phyloP scores from a whole-genome alignment of 257 asterid genomes.

The Eustoma russellianum region DNA sequence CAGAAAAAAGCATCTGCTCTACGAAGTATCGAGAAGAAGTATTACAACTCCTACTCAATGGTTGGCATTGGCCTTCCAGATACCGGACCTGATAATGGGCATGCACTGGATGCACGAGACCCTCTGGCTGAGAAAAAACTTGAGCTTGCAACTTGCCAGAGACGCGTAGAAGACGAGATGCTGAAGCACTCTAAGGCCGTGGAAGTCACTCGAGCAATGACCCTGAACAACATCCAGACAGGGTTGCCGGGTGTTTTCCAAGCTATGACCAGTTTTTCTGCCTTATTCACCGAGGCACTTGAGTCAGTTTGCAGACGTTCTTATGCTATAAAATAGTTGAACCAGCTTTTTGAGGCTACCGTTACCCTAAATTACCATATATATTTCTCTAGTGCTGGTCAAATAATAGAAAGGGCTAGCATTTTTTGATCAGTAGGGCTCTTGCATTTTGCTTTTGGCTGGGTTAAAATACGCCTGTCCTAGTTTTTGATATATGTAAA shows the following conservation, averaged over 20 bases:
- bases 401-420: conserved; percentile 34
- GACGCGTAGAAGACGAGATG: conserved; percentile 96
- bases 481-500: conserved; percentile 37
- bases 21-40: conserved; percentile 79
- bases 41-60: conserved; percentile 70
- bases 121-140: conserved; percentile 84
- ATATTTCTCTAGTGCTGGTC: conserved; percentile 24
- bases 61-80: conserved; percentile 80
- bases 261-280: conserved; percentile 93
- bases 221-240: conserved; percentile 82
- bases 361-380: neutral
- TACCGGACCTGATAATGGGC: conserved; percentile 47
- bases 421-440: conserved; percentile 18
- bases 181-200: conserved; percentile 65
- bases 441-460: conserved; percentile 14
- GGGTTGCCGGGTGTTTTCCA: conserved; percentile 97
- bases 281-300: conserved; percentile 66
- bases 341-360: neutral
- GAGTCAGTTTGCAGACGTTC: conserved; percentile 73
- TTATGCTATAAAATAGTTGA: conserved; percentile 49
- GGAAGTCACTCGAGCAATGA: conserved; percentile 90
- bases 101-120: conserved; percentile 66
- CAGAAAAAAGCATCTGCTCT: conserved; percentile 78
- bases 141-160: conserved; percentile 70
- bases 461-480: conserved; percentile 4